Conservation (phyloP, 2,329 filamentous ascomycete genomes). For the Talaromyces funiculosus region DNA sequence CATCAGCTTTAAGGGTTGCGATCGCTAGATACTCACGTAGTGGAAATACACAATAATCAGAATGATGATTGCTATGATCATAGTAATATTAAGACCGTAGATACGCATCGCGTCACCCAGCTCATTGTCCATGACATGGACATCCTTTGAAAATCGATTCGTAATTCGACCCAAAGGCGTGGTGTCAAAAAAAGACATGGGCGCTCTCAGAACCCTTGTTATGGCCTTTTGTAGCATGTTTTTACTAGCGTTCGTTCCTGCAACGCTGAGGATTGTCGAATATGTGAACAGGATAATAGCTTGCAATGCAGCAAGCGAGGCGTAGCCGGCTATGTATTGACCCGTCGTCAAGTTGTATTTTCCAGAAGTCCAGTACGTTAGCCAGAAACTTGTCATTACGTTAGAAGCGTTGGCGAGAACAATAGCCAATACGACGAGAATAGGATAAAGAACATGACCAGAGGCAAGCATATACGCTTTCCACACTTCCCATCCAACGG, state of each 20-base stretch:
- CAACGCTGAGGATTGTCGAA: slow-evolving; percentile 68
- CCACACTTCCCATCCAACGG: slow-evolving; percentile 77
- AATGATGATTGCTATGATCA: slow-evolving; percentile 76
- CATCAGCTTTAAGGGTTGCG: background rate
- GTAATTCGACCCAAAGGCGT: slow-evolving; percentile 92
- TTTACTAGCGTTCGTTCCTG: slow-evolving; percentile 76
- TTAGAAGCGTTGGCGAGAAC: slow-evolving; percentile 74
- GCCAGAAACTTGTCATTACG: slow-evolving; percentile 82
- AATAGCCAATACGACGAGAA: slow-evolving; percentile 59
- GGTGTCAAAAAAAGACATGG: slow-evolving; percentile 92
- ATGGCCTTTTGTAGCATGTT: slow-evolving; percentile 77
- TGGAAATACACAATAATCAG: slow-evolving; percentile 94
- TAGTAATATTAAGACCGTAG: slow-evolving; percentile 79
- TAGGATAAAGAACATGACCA: slow-evolving; percentile 58
- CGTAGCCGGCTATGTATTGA: slow-evolving; percentile 65
- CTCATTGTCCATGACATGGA: slow-evolving; percentile 94
- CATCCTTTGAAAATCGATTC: slow-evolving; percentile 91
- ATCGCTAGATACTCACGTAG: slow-evolving; percentile 47
- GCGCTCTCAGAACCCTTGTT: slow-evolving; percentile 62
- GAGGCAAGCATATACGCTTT: slow-evolving; percentile 70
- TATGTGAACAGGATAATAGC: slow-evolving; percentile 74
- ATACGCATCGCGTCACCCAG: slow-evolving; percentile 85
- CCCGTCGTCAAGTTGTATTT: slow-evolving; percentile 62
- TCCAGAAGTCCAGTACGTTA: slow-evolving; percentile 87
- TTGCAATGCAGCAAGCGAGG: slow-evolving; percentile 65